Evolutionary conservation across 768 basidiomycete genomes (phyloP).

Genomic region (Russula foetens): DNA sequence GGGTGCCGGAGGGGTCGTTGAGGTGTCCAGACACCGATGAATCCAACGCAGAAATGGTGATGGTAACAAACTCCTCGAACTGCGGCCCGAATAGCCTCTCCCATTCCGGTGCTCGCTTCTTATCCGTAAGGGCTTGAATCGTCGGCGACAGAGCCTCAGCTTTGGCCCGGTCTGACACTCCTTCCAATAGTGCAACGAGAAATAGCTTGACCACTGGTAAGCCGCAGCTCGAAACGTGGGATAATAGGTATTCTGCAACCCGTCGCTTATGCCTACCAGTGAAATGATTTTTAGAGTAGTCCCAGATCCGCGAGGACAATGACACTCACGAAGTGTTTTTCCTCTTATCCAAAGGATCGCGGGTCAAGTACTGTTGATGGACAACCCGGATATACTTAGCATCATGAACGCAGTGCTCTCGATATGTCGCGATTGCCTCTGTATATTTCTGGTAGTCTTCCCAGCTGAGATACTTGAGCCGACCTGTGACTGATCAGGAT

Average conservation of each 20-base stretch:
- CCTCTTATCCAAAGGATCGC: conserved; percentile 44
- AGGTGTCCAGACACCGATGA: conserved; percentile 36
- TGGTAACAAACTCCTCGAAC: conserved; percentile 28
- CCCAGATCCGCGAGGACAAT: neutral
- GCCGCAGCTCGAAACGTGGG: conserved; percentile 61
- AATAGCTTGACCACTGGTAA: conserved; percentile 39
- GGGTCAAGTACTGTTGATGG: conserved; percentile 48
- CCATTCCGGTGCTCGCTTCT: neutral
- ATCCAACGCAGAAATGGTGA: conserved; percentile 46
- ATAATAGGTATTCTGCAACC: conserved; percentile 68
- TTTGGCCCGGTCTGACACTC: conserved; percentile 42
- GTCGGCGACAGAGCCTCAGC: conserved; percentile 52
- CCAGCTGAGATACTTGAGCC: conserved; percentile 63
- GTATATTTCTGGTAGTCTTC: conserved; percentile 55
- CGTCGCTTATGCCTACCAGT: conserved; percentile 55
- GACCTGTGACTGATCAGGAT: conserved; percentile 23
- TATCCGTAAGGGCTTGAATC: conserved; percentile 34
- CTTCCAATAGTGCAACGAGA: conserved; percentile 43
- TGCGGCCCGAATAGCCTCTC: conserved; percentile 30
- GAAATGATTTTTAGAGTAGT: neutral
- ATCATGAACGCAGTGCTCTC: conserved; percentile 55
- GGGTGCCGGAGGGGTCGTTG: conserved; percentile 33
- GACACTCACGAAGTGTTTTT: conserved; percentile 44
- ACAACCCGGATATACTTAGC: conserved; percentile 46
- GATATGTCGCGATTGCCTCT: conserved; percentile 38